Conservation (phyloP, 2,329 filamentous ascomycete genomes). For the Nannizzia gypsea region DNA sequence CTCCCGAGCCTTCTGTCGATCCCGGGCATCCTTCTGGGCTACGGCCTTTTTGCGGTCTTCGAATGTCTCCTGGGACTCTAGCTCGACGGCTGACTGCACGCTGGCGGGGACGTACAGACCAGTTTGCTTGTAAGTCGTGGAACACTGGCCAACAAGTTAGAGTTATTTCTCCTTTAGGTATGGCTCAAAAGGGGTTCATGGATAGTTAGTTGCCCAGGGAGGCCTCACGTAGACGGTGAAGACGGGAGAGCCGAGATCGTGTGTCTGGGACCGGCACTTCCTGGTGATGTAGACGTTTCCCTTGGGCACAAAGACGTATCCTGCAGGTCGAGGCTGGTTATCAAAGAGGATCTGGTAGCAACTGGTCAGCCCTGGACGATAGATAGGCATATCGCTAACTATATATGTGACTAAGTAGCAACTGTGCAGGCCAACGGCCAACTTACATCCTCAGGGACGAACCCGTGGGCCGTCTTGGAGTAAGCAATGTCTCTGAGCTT, state of each 20-base stretch:
- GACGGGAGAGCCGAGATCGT: constrained; percentile 21
- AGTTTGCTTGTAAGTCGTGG: constrained; percentile 22
- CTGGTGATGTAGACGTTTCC: constrained; percentile 35
- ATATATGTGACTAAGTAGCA: too few relatives aligned
- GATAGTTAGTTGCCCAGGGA: too few relatives aligned
- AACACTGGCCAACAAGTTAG: constrained; percentile 17
- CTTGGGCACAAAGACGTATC: constrained; percentile 32
- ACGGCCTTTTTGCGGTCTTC: constrained; percentile 31
- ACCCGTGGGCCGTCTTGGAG: neutral
- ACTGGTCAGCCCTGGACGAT: too few relatives aligned
- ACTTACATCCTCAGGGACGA: constrained; percentile 2
- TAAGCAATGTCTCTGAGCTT: neutral
- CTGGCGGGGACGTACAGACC: constrained; percentile 35
- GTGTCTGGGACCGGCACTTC: constrained; percentile 29
- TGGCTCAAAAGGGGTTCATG: neutral
- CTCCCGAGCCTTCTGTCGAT: constrained; percentile 18
- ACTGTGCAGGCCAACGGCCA: neutral
- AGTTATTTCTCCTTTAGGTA: neutral
- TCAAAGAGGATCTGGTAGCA: constrained; percentile 23
- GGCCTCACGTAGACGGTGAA: constrained; percentile 29
- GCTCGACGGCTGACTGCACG: constrained; percentile 29
- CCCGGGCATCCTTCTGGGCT: constrained; percentile 25
- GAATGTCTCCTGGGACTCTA: constrained; percentile 30
- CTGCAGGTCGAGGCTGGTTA: constrained; percentile 18
- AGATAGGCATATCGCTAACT: too few relatives aligned